Conservation (phyloP, 2,329 filamentous ascomycete species). For the Trichoderma hamatum region DNA sequence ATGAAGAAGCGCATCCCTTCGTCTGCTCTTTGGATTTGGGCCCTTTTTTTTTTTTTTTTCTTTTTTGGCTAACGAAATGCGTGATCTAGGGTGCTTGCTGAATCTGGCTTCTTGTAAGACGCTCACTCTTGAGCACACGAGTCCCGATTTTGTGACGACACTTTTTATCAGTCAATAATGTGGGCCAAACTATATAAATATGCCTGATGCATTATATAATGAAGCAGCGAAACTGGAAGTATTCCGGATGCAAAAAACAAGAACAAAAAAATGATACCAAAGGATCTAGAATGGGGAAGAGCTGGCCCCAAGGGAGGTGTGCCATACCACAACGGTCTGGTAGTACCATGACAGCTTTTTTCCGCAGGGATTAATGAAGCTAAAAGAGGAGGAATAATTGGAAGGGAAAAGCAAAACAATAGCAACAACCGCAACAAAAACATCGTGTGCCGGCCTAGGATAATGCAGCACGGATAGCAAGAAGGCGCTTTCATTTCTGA, state of each 20-base stretch:
- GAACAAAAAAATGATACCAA: conserved; percentile 7
- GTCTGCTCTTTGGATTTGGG: not conserved
- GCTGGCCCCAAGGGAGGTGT: not conserved
- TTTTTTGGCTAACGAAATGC: conserved; percentile 1
- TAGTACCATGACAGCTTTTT: not conserved
- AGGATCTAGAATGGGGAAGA: conserved; percentile 1
- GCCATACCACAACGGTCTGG: conserved; percentile 5
- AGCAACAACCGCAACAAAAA: not conserved
- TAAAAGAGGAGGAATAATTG: conserved; percentile 4
- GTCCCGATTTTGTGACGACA: not conserved
- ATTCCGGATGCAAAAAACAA: not conserved
- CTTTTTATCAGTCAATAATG: not conserved
- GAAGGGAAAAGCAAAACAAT: not conserved
- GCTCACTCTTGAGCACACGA: not conserved
- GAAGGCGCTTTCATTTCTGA: conserved; percentile 1
- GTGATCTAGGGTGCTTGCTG: conserved; percentile 56
- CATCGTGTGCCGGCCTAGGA: not conserved
- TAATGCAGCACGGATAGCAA: conserved; percentile 8
- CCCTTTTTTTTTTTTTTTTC: not conserved
- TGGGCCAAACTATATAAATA: not conserved
- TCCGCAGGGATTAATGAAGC: not conserved
- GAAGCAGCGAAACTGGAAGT: not conserved
- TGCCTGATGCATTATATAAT: conserved; percentile 9
- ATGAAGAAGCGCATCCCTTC: not conserved
- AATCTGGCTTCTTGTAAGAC: conserved; percentile 62